These are phyloP conservation scores for Typha latifolia DNA, from an alignment of 176 grass and related monocot species.

Conservation along the genomic window DNA sequence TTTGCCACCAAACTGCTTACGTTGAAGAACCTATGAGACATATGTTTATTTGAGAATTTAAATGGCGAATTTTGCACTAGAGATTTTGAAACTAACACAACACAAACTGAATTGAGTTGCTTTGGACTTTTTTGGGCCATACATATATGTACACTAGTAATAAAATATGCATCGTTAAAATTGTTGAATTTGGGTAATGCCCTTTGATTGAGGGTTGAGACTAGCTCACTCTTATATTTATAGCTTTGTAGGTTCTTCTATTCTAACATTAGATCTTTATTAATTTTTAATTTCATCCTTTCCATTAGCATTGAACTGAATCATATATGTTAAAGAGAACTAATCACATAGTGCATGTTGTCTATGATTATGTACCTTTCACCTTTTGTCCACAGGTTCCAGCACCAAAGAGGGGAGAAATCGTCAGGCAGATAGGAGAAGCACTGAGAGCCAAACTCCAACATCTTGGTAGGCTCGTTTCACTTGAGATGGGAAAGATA, in stretches of 20 bases:
- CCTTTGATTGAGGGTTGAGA: no score
- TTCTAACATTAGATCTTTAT: not conserved
- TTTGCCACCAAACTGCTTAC: not conserved
- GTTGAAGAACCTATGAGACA: not conserved
- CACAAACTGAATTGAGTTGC: no score
- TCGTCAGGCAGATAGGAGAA: constrained; percentile 97
- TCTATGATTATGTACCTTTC: not conserved
- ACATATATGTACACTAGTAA: no score
- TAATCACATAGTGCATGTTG: not conserved
- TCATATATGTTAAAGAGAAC: not conserved
- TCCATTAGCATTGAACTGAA: not conserved
- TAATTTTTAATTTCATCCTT: not conserved
- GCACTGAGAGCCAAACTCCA: constrained; percentile 77
- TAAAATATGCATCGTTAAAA: no score
- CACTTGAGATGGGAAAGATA: constrained; percentile 99
- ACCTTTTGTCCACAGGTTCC: constrained; percentile 36
- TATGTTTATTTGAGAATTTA: no score
- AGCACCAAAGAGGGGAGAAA: constrained; percentile 91
- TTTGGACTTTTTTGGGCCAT: no score
- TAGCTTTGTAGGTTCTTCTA: not conserved
- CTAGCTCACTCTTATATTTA: not conserved
- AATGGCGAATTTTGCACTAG: no score
- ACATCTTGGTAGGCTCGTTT: constrained; percentile 85
- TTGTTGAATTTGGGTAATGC: no score
- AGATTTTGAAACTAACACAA: no score